Evolutionary conservation across 345 rosid species (phyloP).

Genomic region (Corchorus olitorius): DNA sequence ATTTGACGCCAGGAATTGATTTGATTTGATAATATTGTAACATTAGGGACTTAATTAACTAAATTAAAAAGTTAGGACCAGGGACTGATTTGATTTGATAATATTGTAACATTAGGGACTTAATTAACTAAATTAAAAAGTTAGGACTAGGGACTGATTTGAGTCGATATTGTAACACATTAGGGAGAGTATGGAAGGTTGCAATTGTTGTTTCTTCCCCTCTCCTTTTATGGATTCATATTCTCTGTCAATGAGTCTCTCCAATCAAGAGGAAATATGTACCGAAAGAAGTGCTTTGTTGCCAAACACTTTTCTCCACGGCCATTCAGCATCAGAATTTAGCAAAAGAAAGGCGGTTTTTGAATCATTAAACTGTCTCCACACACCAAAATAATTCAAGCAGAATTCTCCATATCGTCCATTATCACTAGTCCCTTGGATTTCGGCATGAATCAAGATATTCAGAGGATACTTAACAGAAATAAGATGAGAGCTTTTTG

Average conservation of each 20-base stretch:
- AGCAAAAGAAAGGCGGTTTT: conserved; percentile 30
- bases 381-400: conserved; percentile 49
- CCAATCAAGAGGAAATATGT: conserved; percentile 44
- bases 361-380: conserved; percentile 23
- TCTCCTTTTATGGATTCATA: no score
- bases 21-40: no score
- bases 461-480: neutral
- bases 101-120: no score
- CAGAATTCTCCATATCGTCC: conserved; percentile 39
- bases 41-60: no score
- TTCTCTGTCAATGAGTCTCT: conserved; percentile 29
- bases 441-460: conserved; percentile 20
- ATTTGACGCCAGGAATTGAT: no score
- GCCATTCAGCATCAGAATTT: conserved; percentile 41
- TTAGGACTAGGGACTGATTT: no score
- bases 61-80: no score
- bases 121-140: no score
- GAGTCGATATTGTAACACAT: no score
- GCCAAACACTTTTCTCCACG: conserved; percentile 32
- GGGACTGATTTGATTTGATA: no score
- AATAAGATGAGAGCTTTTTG: conserved; percentile 2
- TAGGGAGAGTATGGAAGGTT: no score
- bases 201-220: no score
- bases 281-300: conserved; percentile 11
- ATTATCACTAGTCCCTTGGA: neutral